These are phyloP conservation scores for Starmerella sirachaensis DNA, from an alignment of 805 yeast genomes.

Conservation along the genomic window DNA sequence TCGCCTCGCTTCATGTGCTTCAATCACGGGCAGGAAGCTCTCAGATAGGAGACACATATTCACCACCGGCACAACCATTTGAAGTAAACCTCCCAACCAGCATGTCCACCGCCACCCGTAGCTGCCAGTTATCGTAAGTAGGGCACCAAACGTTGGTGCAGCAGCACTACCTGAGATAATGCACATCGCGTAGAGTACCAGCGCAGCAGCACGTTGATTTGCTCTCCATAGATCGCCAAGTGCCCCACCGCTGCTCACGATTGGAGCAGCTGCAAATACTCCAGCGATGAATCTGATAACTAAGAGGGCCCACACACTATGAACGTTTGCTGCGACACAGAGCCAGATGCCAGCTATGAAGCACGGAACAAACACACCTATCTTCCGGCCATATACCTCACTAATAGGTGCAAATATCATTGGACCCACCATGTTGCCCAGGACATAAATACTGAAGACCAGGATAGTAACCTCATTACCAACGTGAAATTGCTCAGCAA, in stretches of 20 bases:
- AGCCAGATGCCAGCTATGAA: constrained; percentile 37
- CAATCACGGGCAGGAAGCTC: constrained; percentile 35
- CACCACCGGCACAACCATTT: constrained; percentile 27
- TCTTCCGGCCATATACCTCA: constrained; percentile 45
- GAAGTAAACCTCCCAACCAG: constrained; percentile 39
- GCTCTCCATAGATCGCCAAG: constrained; percentile 49
- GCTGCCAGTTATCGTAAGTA: constrained; percentile 30
- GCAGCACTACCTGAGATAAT: constrained; percentile 34
- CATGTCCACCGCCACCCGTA: constrained; percentile 50
- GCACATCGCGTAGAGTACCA: constrained; percentile 38
- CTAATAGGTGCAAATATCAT: constrained; percentile 47
- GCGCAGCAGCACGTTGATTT: constrained; percentile 41
- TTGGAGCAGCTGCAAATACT: constrained; percentile 51
- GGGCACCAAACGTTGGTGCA: constrained; percentile 37
- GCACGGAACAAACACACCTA: constrained; percentile 39
- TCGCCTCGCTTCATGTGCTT: constrained; percentile 51
- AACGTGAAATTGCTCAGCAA: constrained; percentile 37
- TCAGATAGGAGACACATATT: constrained; percentile 32
- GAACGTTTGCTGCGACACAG: constrained; percentile 31
- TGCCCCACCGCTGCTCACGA: constrained; percentile 52
- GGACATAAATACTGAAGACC: constrained; percentile 43
- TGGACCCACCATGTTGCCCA: constrained; percentile 54
- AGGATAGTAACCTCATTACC: constrained; percentile 37
- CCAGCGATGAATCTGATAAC: constrained; percentile 45
- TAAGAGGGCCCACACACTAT: constrained; percentile 31